Percentiles rank a stretch among this genome's conserved stretches.
These are phyloP conservation scores for Craterostigma plantagineum DNA, from an alignment of 257 asterid species.

Conservation along the genomic window DNA sequence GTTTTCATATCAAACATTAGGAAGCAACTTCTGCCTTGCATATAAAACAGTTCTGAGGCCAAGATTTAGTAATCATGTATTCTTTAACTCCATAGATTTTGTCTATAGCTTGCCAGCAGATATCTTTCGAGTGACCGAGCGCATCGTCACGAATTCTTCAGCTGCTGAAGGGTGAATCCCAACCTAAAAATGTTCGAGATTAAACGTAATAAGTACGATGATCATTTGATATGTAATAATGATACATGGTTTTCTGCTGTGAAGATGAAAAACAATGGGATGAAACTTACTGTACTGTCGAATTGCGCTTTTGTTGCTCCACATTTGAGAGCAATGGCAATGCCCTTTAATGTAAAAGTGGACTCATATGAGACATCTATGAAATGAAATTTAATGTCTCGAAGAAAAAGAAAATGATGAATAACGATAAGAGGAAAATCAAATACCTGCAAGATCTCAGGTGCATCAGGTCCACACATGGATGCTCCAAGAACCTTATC, in stretches of 20 bases:
- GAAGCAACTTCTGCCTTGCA: too few relatives aligned
- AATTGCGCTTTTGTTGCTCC: conserved; percentile 97
- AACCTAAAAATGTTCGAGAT: conserved; percentile 22
- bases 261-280: neutral
- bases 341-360: conserved; percentile 35
- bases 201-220: neutral
- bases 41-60: too few relatives aligned
- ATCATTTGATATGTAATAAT: neutral
- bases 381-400: too few relatives aligned
- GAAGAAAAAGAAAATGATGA: neutral
- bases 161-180: conserved; percentile 99
- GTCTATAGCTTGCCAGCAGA: conserved; percentile 50
- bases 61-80: too few relatives aligned
- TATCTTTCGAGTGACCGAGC: conserved; percentile 47
- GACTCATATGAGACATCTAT: neutral
- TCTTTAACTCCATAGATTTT: conserved; percentile 8
- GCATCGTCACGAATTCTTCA: conserved; percentile 91
- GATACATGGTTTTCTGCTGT: neutral
- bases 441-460: conserved; percentile 90
- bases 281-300: conserved; percentile 67
- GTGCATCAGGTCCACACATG: conserved; percentile 98
- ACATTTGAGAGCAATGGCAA: conserved; percentile 83
- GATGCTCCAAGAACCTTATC: conserved; percentile 96
- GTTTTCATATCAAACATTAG: too few relatives aligned
- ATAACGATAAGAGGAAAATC: neutral